These are phyloP conservation scores for Ophiorrhiza pumila DNA, from an alignment of 257 asterid species.

Conservation along the genomic window DNA sequence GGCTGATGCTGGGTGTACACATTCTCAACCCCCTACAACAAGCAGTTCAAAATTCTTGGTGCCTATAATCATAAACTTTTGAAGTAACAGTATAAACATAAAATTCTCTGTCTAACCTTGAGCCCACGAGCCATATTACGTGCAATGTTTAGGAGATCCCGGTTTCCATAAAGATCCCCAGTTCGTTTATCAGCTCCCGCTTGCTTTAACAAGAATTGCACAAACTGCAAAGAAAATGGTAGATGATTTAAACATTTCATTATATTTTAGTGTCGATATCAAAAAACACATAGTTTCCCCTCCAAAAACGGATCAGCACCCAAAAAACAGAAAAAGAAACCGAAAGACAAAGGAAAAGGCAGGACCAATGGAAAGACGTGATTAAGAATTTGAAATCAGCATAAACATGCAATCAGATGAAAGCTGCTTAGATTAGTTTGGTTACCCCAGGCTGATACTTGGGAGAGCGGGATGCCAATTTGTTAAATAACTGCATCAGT, in stretches of 20 bases:
- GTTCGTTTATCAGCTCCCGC: conserved; percentile 94
- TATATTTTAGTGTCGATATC: neutral
- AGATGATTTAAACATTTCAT: conserved; percentile 18
- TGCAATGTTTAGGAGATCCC: conserved; percentile 84
- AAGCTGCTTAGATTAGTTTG: neutral
- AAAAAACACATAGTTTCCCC: neutral
- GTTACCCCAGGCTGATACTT: conserved; percentile 97
- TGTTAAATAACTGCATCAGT: conserved; percentile 94
- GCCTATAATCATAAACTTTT: conserved; percentile 10
- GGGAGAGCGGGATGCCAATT: conserved; percentile 88
- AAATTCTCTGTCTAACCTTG: conserved; percentile 45
- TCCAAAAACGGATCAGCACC: neutral
- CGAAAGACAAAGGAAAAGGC: neutral
- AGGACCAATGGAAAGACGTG: neutral
- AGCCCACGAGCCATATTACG: conserved; percentile 98
- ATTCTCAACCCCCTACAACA: conserved; percentile 86
- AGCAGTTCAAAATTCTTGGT: conserved; percentile 14
- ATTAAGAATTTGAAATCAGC: conserved; percentile 12
- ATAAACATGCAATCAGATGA: conserved; percentile 8
- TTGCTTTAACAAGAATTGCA: conserved; percentile 90
- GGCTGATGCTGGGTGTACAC: conserved; percentile 99
- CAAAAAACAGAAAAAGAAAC: neutral
- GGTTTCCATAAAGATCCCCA: conserved; percentile 94
- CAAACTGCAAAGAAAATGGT: conserved; percentile 63
- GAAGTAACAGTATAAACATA: conserved; percentile 10